These are phyloP conservation scores for Ceratocystis variospora DNA, from an alignment of 2,329 filamentous ascomycete species.

Conservation along the genomic window DNA sequence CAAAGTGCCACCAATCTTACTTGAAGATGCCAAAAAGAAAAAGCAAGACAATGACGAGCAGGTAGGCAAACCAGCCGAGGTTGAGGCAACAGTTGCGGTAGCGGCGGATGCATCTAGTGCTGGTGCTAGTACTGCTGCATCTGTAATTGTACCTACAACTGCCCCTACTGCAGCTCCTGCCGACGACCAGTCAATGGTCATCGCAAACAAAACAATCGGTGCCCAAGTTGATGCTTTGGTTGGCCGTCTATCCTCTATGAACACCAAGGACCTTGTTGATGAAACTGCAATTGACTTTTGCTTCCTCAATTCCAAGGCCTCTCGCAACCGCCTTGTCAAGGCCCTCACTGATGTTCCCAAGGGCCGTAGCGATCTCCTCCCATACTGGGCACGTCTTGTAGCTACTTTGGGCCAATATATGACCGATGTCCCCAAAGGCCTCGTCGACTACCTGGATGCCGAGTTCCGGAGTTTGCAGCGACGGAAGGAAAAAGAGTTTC, in stretches of 20 bases:
- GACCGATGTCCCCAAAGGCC: constrained; percentile 79
- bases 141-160: constrained; percentile 28
- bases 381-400: constrained; percentile 81
- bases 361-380: constrained; percentile 78
- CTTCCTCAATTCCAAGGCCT: constrained; percentile 96
- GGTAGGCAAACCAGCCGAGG: constrained; percentile 59
- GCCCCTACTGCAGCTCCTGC: constrained; percentile 32
- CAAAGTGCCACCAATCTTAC: constrained; percentile 81
- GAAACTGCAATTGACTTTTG: constrained; percentile 93
- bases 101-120: constrained; percentile 39
- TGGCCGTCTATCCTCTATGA: constrained; percentile 76
- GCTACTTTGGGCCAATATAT: constrained; percentile 90
- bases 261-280: constrained; percentile 81
- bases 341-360: constrained; percentile 90
- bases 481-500: constrained; percentile 93
- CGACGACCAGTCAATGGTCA: constrained; percentile 83
- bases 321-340: constrained; percentile 84
- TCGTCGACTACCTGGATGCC: constrained; percentile 85
- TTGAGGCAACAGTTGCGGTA: constrained; percentile 28
- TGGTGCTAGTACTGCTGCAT: constrained; percentile 27
- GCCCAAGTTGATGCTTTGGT: constrained; percentile 90
- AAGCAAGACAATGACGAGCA: constrained; percentile 70
- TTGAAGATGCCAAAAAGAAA: constrained; percentile 93
- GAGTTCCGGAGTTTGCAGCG: constrained; percentile 94
- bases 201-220: constrained; percentile 94